phyloP scores from a whole-genome alignment of 352 stramenopile species.

The Pythium phragmiticola region DNA sequence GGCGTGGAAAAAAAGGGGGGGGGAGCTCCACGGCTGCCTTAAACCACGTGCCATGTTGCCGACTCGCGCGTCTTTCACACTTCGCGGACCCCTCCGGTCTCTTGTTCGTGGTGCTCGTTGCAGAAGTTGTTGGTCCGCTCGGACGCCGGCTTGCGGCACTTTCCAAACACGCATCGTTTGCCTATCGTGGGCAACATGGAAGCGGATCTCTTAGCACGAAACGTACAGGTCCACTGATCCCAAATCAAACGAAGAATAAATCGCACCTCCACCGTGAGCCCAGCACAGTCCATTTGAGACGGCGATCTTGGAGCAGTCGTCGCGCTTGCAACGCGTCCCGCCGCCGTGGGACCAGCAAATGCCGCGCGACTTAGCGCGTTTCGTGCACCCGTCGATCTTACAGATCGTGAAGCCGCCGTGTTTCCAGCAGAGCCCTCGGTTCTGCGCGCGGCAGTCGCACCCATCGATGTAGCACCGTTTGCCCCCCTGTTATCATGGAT shows the following conservation, averaged over 20 bases:
- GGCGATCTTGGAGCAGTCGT: conserved; percentile 36
- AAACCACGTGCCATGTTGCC: background rate
- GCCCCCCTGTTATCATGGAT: conserved; percentile 24
- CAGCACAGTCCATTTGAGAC: conserved; percentile 41
- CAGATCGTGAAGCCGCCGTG: conserved; percentile 35
- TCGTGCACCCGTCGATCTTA: conserved; percentile 30
- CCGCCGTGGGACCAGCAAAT: conserved; percentile 34
- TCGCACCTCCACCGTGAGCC: conserved; percentile 29
- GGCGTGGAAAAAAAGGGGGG: too few species aligned
- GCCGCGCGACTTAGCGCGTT: conserved; percentile 27
- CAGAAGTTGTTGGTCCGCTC: conserved; percentile 31
- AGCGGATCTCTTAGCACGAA: background rate
- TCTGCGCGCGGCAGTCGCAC: conserved; percentile 41
- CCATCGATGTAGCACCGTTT: conserved; percentile 42
- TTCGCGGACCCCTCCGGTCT: background rate
- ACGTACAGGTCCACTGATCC: too few species aligned
- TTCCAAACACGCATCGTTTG: conserved; percentile 24
- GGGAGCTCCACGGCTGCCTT: too few species aligned
- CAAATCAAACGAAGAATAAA: background rate
- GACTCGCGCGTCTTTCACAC: background rate
- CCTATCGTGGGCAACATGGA: conserved; percentile 5
- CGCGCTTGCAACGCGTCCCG: conserved; percentile 29
- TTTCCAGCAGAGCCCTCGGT: conserved; percentile 42
- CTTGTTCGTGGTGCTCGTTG: conserved; percentile 23
- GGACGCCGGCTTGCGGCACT: conserved; percentile 27